Percentiles rank a stretch among this genome's conserved stretches.
Evolutionary conservation across 805 yeast species (phyloP).

Genomic region (Yarrowia alimentaria): DNA sequence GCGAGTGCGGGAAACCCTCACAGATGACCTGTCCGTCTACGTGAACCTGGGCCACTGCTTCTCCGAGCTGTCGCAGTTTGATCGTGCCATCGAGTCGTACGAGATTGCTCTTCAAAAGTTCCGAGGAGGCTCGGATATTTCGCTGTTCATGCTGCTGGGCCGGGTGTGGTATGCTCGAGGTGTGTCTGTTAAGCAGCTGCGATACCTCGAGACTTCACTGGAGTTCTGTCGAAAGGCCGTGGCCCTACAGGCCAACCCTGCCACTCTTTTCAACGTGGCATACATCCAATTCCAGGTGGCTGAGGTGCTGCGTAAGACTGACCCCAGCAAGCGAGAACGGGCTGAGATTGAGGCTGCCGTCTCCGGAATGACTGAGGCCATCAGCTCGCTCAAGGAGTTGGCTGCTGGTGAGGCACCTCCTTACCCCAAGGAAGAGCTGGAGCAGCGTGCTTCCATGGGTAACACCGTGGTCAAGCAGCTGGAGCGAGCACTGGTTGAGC

Average conservation of each 20-base stretch:
- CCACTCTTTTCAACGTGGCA: constrained; percentile 74
- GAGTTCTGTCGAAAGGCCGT: constrained; percentile 61
- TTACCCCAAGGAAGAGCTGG: constrained; percentile 73
- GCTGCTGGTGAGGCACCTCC: constrained; percentile 66
- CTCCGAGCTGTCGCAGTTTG: constrained; percentile 74
- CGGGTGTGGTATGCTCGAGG: constrained; percentile 88
- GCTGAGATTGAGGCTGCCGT: constrained; percentile 59
- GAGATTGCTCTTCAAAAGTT: constrained; percentile 72
- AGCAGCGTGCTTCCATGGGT: constrained; percentile 85
- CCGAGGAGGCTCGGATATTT: constrained; percentile 58
- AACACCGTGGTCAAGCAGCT: constrained; percentile 71
- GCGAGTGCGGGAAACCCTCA: constrained; percentile 81
- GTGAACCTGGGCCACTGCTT: constrained; percentile 86
- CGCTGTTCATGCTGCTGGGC: constrained; percentile 69
- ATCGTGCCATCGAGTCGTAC: constrained; percentile 84
- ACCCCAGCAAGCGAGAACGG: constrained; percentile 57
- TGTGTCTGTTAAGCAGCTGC: constrained; percentile 59
- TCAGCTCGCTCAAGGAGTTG: constrained; percentile 55
- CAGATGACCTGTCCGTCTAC: constrained; percentile 73
- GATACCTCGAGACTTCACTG: constrained; percentile 59
- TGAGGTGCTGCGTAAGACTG: constrained; percentile 66
- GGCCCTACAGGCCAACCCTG: constrained; percentile 43
- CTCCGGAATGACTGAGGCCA: constrained; percentile 60
- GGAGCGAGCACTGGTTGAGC: constrained; percentile 68
- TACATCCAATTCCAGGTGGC: constrained; percentile 84